Evolutionary conservation across 495 filamentous ascomycete species (phyloP).

Genomic region (Penicillium malachiteum): DNA sequence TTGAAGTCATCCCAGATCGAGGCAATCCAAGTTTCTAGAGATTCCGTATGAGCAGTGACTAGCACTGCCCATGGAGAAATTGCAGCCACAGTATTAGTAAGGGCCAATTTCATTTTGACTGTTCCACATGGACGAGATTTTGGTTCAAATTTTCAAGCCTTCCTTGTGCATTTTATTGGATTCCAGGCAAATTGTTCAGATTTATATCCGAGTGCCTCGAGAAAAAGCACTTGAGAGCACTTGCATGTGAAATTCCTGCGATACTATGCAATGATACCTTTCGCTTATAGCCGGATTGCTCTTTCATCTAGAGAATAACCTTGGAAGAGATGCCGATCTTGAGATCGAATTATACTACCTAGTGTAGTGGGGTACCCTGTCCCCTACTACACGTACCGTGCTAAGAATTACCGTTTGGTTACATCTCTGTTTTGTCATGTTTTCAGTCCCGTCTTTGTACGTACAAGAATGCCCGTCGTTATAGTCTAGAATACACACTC

Average conservation of each 20-base stretch:
- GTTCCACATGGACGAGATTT: too few species aligned
- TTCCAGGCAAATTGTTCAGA: too few species aligned
- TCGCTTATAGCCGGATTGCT: slow-evolving; percentile 8
- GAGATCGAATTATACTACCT: neutral
- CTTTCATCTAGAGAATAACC: neutral
- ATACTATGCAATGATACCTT: slow-evolving; percentile 5
- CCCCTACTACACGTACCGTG: too few species aligned
- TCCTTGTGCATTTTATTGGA: too few species aligned
- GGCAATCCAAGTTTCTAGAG: slow-evolving; percentile 12
- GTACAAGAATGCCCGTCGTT: too few species aligned
- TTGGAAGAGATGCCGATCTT: neutral
- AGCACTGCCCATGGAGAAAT: slow-evolving; percentile 6
- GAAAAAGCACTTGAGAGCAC: neutral
- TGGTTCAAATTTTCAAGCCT: too few species aligned
- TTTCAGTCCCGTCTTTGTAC: too few species aligned
- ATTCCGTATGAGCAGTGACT: slow-evolving; percentile 3
- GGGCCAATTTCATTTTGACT: slow-evolving; percentile 9
- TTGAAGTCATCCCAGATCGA: slow-evolving; percentile 25
- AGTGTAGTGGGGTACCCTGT: too few species aligned
- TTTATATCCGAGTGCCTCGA: too few species aligned
- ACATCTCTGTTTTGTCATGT: too few species aligned
- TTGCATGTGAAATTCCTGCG: neutral
- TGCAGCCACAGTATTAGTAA: slow-evolving; percentile 5
- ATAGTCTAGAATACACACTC: too few species aligned
- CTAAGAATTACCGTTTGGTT: too few species aligned